Evolutionary conservation across 2,329 filamentous ascomycete genomes (phyloP).

Genomic region (Aspergillus sp.): DNA sequence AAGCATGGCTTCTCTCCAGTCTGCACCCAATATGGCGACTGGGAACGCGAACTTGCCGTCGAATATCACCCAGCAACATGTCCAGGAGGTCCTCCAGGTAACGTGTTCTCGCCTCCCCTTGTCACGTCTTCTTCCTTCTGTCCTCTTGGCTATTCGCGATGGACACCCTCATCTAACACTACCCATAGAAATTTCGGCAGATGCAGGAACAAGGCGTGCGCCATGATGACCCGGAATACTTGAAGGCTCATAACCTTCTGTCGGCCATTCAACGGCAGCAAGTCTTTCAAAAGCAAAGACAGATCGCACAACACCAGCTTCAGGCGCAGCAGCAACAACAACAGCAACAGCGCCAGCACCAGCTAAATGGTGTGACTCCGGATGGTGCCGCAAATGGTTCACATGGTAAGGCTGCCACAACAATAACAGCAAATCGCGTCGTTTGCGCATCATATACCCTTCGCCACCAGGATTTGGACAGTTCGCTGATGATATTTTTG

Average conservation of each 20-base stretch:
- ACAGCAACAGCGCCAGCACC: constrained; percentile 38
- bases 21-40: constrained; percentile 60
- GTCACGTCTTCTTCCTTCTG: neutral
- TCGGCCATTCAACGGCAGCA: constrained; percentile 58
- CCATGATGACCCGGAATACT: constrained; percentile 74
- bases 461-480: neutral
- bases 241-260: constrained; percentile 72
- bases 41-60: constrained; percentile 54
- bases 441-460: neutral
- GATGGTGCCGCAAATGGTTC: constrained; percentile 33
- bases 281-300: constrained; percentile 50
- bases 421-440: neutral
- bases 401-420: constrained; percentile 27
- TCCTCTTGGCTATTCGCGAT: neutral
- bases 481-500: neutral
- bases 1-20: constrained; percentile 74
- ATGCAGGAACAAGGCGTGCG: constrained; percentile 82
- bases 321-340: constrained; percentile 19
- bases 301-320: constrained; percentile 36
- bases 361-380: constrained; percentile 33
- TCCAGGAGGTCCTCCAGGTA: constrained; percentile 61
- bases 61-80: constrained; percentile 65
- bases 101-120: neutral
- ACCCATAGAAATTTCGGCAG: constrained; percentile 67
- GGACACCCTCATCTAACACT: constrained; percentile 27